These are phyloP conservation scores for Ramularia collo-cygni DNA, from an alignment of 2,329 filamentous ascomycete genomes.

Conservation along the genomic window DNA sequence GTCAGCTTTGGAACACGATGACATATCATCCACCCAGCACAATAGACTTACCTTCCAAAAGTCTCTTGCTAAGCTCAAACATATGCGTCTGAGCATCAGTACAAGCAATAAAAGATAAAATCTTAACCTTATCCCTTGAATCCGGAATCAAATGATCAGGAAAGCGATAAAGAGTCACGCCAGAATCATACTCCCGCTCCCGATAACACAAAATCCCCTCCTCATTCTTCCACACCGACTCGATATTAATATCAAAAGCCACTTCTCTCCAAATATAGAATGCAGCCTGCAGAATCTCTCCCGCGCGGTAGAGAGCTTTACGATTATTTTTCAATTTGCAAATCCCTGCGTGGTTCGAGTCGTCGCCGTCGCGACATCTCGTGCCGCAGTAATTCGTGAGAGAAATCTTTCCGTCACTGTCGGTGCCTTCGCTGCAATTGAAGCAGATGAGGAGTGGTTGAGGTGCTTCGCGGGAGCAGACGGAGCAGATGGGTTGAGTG, in stretches of 20 bases:
- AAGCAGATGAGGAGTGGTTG: conserved; percentile 5
- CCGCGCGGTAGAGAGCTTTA: conserved; percentile 17
- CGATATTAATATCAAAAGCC: conserved; percentile 8
- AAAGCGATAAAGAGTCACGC: conserved; percentile 3
- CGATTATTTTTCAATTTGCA: conserved; percentile 7
- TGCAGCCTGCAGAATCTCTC: conserved; percentile 9
- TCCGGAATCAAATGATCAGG: conserved; percentile 4
- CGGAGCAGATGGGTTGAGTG: too few species aligned
- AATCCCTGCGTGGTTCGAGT: not conserved
- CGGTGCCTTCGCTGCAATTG: conserved; percentile 5
- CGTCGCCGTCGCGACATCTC: conserved; percentile 1
- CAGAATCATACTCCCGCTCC: conserved; percentile 1
- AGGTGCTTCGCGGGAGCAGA: too few species aligned
- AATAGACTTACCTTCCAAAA: conserved; percentile 6
- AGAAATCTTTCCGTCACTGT: not conserved
- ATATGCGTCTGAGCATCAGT: conserved; percentile 4
- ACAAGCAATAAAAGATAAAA: conserved; percentile 6
- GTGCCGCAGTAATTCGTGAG: conserved; percentile 7
- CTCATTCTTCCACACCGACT: conserved; percentile 2
- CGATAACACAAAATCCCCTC: conserved; percentile 1
- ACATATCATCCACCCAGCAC: not conserved
- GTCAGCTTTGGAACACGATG: not conserved
- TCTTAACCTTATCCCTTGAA: conserved; percentile 6
- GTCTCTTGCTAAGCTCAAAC: conserved; percentile 7
- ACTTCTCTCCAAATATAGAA: conserved; percentile 11